Evolutionary conservation across 2,329 filamentous ascomycete genomes (phyloP).

Genomic region (Colletotrichum sp.): DNA sequence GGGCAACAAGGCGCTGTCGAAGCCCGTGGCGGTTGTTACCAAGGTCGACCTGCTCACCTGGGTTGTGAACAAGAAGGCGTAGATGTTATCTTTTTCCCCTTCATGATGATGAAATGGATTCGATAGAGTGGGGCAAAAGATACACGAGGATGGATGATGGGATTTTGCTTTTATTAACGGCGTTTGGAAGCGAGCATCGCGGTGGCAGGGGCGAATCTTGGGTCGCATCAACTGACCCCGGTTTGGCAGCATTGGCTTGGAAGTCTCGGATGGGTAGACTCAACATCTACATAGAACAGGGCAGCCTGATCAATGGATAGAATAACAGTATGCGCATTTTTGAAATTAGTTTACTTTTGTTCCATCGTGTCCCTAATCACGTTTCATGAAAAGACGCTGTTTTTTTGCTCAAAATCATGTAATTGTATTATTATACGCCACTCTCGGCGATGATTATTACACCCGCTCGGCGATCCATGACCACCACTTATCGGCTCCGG

Average conservation of each 20-base stretch:
- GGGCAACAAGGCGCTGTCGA: constrained; percentile 63
- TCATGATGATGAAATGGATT: constrained; percentile 23
- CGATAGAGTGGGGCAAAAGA: constrained; percentile 8
- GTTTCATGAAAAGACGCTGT: not conserved
- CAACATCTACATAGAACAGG: constrained; percentile 40
- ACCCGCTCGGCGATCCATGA: constrained; percentile 80
- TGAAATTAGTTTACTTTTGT: too few relatives aligned
- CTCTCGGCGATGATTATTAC: not conserved
- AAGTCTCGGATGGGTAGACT: constrained; percentile 38
- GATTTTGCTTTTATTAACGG: constrained; percentile 9
- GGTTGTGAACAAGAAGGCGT: constrained; percentile 73
- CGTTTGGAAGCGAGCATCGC: constrained; percentile 19
- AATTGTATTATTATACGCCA: constrained; percentile 11
- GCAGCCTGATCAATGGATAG: constrained; percentile 6
- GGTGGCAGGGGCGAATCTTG: constrained; percentile 14
- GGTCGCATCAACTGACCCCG: constrained; percentile 23
- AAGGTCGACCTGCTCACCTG: constrained; percentile 96
- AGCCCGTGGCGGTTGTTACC: constrained; percentile 89
- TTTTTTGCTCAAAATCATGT: not conserved
- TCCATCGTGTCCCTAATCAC: too few relatives aligned
- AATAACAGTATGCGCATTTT: not conserved
- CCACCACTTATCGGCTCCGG: constrained; percentile 87
- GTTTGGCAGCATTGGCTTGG: constrained; percentile 6
- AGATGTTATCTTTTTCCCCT: not conserved
- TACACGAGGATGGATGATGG: not conserved